Conservation (phyloP, 2,329 filamentous ascomycete species). For the Cladosporium sphaerospermum region DNA sequence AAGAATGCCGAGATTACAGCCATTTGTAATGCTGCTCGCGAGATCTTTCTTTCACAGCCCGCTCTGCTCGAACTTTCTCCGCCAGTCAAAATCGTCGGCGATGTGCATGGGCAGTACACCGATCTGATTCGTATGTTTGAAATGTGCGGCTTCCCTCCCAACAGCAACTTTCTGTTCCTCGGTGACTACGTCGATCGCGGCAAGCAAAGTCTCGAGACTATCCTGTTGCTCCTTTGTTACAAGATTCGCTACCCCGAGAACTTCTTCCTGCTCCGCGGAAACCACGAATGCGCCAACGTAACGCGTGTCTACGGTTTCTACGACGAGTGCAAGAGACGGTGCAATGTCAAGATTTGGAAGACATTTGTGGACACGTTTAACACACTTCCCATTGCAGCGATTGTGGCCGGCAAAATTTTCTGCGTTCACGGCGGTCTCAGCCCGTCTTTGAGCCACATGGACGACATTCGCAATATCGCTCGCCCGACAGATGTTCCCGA, state of each 20-base stretch:
- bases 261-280: conserved; percentile 90
- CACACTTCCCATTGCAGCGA: conserved; percentile 88
- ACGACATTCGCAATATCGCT: conserved; percentile 93
- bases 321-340: conserved; percentile 93
- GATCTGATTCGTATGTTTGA: conserved; percentile 96
- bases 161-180: conserved; percentile 86
- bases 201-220: conserved; percentile 93
- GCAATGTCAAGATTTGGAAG: conserved; percentile 98
- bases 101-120: conserved; percentile 94
- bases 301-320: conserved; percentile 96
- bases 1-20: conserved; percentile 97
- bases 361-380: conserved; percentile 97
- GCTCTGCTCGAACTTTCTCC: conserved; percentile 86
- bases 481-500: conserved; percentile 95
- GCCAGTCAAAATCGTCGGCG: conserved; percentile 95
- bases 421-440: conserved; percentile 94
- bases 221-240: conserved; percentile 86
- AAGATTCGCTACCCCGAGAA: conserved; percentile 97
- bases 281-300: conserved; percentile 95
- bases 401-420: conserved; percentile 95
- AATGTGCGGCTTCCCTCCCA: conserved; percentile 94
- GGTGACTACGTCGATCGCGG: conserved; percentile 96
- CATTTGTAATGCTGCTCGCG: conserved; percentile 82
- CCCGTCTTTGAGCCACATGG: conserved; percentile 90
- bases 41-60: conserved; percentile 85